These are phyloP conservation scores for Crassisporium funariophilum DNA, from an alignment of 768 basidiomycete species.

Conservation along the genomic window DNA sequence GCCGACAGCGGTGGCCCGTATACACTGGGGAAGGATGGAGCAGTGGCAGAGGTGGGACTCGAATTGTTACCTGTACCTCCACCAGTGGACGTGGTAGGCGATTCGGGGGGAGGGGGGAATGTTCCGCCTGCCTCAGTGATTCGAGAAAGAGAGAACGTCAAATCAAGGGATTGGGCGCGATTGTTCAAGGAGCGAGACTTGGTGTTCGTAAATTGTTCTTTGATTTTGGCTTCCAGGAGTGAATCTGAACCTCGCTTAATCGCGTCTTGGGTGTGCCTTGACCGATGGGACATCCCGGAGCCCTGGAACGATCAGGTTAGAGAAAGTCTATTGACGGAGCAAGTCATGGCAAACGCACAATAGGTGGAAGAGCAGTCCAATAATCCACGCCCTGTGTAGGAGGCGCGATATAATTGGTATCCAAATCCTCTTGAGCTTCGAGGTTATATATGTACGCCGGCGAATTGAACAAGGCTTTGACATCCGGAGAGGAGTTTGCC, in stretches of 20 bases:
- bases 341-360: constrained; percentile 47
- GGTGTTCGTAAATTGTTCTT: constrained; percentile 72
- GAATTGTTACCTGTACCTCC: constrained; percentile 73
- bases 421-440: constrained; percentile 70
- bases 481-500: constrained; percentile 90
- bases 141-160: constrained; percentile 82
- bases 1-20: constrained; percentile 64
- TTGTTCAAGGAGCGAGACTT: constrained; percentile 78
- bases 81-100: constrained; percentile 76
- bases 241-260: constrained; percentile 85
- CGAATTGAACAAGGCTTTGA: constrained; percentile 92
- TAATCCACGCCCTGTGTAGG: constrained; percentile 63
- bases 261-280: constrained; percentile 73
- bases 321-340: constrained; percentile 15
- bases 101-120: constrained; percentile 68
- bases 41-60: constrained; percentile 76
- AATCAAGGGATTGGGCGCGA: constrained; percentile 87
- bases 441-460: constrained; percentile 82
- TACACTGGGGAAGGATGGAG: constrained; percentile 84
- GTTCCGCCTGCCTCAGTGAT: constrained; percentile 69
- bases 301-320: constrained; percentile 59
- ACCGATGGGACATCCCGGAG: constrained; percentile 66
- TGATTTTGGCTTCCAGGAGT: constrained; percentile 79
- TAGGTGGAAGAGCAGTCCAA: constrained; percentile 77
- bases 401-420: constrained; percentile 50